Evolutionary conservation across 1,284 basidiomycete species (phyloP).

Genomic region (Ganoderma sinense): DNA sequence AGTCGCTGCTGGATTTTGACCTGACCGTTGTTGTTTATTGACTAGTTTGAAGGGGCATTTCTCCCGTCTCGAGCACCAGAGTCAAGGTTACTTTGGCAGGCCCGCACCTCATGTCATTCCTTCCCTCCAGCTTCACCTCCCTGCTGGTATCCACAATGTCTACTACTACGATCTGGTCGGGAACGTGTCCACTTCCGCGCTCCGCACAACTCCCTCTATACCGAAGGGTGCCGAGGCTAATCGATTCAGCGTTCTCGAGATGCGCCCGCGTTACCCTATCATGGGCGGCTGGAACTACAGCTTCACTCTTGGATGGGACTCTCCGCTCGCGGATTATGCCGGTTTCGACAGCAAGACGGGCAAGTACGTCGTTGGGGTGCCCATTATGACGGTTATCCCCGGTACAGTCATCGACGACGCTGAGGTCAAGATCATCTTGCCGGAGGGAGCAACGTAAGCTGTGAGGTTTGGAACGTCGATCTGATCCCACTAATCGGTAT

Average conservation of each 20-base stretch:
- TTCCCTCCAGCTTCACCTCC: conserved; percentile 78
- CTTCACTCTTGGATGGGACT: conserved; percentile 94
- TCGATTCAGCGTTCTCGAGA: conserved; percentile 75
- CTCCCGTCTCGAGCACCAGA: conserved; percentile 90
- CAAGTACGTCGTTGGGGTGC: conserved; percentile 81
- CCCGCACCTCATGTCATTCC: conserved; percentile 76
- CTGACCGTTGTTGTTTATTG: background rate
- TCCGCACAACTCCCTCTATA: conserved; percentile 73
- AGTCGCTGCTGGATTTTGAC: background rate
- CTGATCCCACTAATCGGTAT: conserved; percentile 1
- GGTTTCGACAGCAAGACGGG: conserved; percentile 65
- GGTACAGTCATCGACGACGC: conserved; percentile 87
- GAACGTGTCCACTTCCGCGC: conserved; percentile 94
- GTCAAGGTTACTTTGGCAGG: conserved; percentile 71
- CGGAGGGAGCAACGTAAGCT: conserved; percentile 92
- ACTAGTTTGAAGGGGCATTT: conserved; percentile 93
- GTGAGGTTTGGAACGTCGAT: background rate
- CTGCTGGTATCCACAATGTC: conserved; percentile 79
- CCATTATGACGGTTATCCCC: conserved; percentile 86
- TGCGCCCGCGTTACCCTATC: conserved; percentile 92
- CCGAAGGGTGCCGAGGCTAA: conserved; percentile 60
- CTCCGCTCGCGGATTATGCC: conserved; percentile 79
- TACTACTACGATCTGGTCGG: conserved; percentile 95
- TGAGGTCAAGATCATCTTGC: conserved; percentile 83
- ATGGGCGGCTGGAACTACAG: conserved; percentile 98